A percentile compares a stretch with the other conserved stretches of the same genome.
These are phyloP conservation scores for Geranium brycei DNA, from an alignment of 345 rosid genomes.

Conservation along the genomic window DNA sequence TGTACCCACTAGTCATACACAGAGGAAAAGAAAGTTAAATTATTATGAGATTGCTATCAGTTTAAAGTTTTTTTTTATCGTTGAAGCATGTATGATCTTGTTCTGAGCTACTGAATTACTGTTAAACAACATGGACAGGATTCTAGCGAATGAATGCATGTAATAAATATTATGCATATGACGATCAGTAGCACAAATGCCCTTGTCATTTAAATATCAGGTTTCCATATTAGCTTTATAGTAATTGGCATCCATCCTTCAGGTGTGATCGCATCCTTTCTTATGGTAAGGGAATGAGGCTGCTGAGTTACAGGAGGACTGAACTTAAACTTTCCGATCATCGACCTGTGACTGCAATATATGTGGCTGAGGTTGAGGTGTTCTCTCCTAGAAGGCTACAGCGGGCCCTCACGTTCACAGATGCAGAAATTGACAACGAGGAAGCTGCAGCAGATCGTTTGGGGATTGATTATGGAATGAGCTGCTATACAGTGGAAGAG, in stretches of 20 bases:
- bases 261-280: constrained; percentile 94
- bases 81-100: too few species aligned
- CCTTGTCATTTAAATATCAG: too few species aligned
- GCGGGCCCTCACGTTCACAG: constrained; percentile 67
- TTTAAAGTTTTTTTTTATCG: too few species aligned
- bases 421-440: constrained; percentile 70
- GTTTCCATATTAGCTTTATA: neutral
- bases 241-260: constrained; percentile 4
- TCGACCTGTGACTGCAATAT: constrained; percentile 83
- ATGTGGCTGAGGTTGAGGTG: constrained; percentile 75
- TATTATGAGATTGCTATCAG: too few species aligned
- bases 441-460: constrained; percentile 16
- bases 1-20: too few species aligned
- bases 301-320: constrained; percentile 49
- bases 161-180: too few species aligned
- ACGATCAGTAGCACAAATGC: too few species aligned
- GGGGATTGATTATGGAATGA: constrained; percentile 21
- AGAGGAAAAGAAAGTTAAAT: too few species aligned
- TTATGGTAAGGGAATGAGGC: constrained; percentile 68
- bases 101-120: too few species aligned
- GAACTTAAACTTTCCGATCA: constrained; percentile 81
- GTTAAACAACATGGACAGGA: too few species aligned
- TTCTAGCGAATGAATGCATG: too few species aligned
- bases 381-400: constrained; percentile 66
- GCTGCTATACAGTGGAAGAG: constrained; percentile 21